A percentile compares a stretch with the other conserved stretches of the same genome.
Conservation (phyloP, 1,284 basidiomycete genomes). For the Cutaneotrichosporon cyanovorans region DNA sequence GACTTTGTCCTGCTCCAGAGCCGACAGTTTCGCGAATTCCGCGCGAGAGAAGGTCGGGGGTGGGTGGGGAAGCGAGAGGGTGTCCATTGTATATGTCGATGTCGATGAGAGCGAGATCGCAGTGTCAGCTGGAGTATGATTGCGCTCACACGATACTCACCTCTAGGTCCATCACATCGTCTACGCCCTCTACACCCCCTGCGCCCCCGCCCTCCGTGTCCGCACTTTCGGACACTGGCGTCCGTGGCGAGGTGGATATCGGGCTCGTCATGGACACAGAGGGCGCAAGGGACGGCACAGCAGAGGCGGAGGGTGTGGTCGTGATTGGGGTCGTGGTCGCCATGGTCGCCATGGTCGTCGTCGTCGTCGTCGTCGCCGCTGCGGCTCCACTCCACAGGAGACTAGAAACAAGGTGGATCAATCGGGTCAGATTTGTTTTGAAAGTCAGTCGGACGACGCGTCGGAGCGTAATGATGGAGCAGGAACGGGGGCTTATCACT, state of each 20-base stretch:
- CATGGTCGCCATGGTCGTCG: no score
- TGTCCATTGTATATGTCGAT: background rate
- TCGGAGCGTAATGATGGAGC: no score
- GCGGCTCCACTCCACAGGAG: no score
- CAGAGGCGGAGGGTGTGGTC: slow-evolving; percentile 10
- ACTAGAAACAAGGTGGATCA: no score
- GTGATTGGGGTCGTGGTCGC: background rate
- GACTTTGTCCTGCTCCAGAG: slow-evolving; percentile 24
- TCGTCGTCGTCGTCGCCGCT: no score
- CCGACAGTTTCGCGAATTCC: background rate
- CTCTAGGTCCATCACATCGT: background rate
- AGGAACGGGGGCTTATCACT: no score
- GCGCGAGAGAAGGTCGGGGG: background rate
- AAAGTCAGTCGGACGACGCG: no score
- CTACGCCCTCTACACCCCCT: slow-evolving; percentile 4
- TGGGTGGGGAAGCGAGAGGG: background rate
- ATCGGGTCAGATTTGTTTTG: no score
- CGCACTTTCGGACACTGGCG: slow-evolving; percentile 2
- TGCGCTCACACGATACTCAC: slow-evolving; percentile 6
- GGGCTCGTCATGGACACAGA: slow-evolving; percentile 19
- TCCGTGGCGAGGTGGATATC: slow-evolving; percentile 29
- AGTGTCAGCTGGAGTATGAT: no score
- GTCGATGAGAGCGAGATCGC: no score
- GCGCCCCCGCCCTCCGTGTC: background rate
- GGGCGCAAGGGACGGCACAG: slow-evolving; percentile 18